Base-by-base conservation (phyloP, 148 eudicot genomes). In the Silene latifolia region DNA sequence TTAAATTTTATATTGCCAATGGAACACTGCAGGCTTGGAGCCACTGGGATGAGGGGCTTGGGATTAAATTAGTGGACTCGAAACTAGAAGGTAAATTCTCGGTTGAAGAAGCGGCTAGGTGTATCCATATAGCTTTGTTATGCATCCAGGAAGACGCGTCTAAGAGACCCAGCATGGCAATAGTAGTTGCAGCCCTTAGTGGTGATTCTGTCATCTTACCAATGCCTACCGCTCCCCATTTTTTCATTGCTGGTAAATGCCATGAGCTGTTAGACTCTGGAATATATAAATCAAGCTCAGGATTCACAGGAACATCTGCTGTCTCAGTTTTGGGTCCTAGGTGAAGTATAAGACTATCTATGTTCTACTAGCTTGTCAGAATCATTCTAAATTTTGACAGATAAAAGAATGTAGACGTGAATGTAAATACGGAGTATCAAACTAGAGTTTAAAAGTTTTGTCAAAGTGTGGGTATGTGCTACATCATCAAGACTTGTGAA, bases 81-180 rank as follows among this genome's bases (percentile, higher is more conserved):
- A 62, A 57, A 24, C 54, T 80, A 24, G 78, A 19, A 62, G 76
- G 25, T 12, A 67, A 74, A 2, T 63, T 44, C 48, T 46, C 75
- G 29, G 8, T 15, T 9, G 75, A 74, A 69, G 84, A 77, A 74
- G 74, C 77, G 5, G 20, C 8, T 3, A 73, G 64, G 59, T 81
- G 84, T 63, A 70, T 81, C 48, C 84, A 78, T 58, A 69, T 77
- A 54, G 84, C 75, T 17, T 48, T 81, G 23, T 69, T 81, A 15
- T 77, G 84, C 78, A 77, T 81, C 75, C 84, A 81, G 74, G 84
- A 81, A 74, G 74, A 74, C 35, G 78, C 84, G 4, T 61, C 78
- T 19, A 63, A 24, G 74, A 73, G 84, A 70, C 84, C 84, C 17
- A 62, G 78, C 53, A 81, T 81, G 84, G 78, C 75, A 8, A 51